Evolutionary conservation across 2,329 filamentous ascomycete species (phyloP), one percentile per base, ranked within the genome.

Genomic region (Fusarium avenaceum): DNA sequence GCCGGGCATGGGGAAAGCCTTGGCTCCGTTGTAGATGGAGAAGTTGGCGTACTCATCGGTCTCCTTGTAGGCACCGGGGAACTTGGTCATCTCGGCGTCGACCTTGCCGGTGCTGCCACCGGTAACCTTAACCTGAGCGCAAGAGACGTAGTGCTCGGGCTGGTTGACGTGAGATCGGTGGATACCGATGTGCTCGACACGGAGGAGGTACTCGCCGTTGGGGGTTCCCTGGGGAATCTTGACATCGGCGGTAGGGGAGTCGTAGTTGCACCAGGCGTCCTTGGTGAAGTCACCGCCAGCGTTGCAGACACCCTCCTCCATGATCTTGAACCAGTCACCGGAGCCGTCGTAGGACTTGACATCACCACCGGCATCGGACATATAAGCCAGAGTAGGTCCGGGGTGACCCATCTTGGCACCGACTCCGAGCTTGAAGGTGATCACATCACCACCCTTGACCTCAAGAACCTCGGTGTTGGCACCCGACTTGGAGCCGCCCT

Each of bases 201-300:
- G 58, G 58, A 62, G 58, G 58, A 62, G 58, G 58, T 62, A 62
- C 56, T 62, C 26, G 26, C 58, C 58, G 28, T 60, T 44, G 40
- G 58, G 58, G 17, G 46, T 53, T 17, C 46, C 58, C 56, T 54
- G 40, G 46, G 58, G 58, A 22, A 62, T 62, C 56, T 62, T 54
- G 46, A 62, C 56, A 15, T 62, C 56, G 33, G 50, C 49, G 20
- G 46, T 45, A 19, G 58, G 1, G 30, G 58, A 44, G 40, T 61
- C 46, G 46, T 62, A 62, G 58, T 62, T 62, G 58, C 58, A 62
- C 58, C 58, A 62, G 40, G 58, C 58, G 56, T 61, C 58, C 56
- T 62, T 62, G 40, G 58, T 62, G 56, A 62, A 62, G 56, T 62
- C 58, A 24, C 46, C 56, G 6, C 58, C 6, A 28, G 58, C 19